Conservation (phyloP, 2,329 filamentous ascomycete species). For the Cercospora zeae-maydis region DNA sequence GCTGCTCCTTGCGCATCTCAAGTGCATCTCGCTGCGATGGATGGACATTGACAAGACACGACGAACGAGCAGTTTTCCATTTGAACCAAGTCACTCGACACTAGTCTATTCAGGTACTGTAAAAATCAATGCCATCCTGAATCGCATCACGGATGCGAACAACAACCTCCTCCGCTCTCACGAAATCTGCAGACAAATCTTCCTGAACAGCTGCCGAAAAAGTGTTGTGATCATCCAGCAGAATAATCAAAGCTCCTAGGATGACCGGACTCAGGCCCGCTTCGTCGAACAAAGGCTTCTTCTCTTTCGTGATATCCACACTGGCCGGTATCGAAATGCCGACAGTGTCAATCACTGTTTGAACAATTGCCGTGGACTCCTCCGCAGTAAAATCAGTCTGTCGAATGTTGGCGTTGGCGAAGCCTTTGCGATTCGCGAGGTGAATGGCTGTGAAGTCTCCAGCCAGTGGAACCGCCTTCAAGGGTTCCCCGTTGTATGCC, state of each 20-base stretch:
- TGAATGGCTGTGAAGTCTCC: slow-evolving; percentile 25
- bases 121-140: slow-evolving; percentile 17
- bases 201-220: slow-evolving; percentile 14
- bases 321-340: slow-evolving; percentile 22
- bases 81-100: not conserved
- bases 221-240: slow-evolving; percentile 19
- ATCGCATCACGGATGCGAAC: slow-evolving; percentile 17
- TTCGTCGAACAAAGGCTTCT: slow-evolving; percentile 20
- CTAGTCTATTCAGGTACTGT: slow-evolving; percentile 3
- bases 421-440: slow-evolving; percentile 27
- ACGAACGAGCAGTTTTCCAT: not conserved
- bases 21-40: not conserved
- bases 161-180: slow-evolving; percentile 13
- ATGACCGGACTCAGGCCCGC: slow-evolving; percentile 16
- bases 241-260: slow-evolving; percentile 22
- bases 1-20: not conserved
- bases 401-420: slow-evolving; percentile 23
- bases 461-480: slow-evolving; percentile 13
- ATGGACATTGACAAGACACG: not conserved
- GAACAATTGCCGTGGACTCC: slow-evolving; percentile 22
- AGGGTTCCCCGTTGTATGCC: slow-evolving; percentile 14
- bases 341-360: slow-evolving; percentile 22
- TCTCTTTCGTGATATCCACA: slow-evolving; percentile 22
- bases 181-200: slow-evolving; percentile 14
- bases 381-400: slow-evolving; percentile 16